Evolutionary conservation across 2,329 filamentous ascomycete genomes (phyloP).

Genomic region (Trichoderma pleuroti): DNA sequence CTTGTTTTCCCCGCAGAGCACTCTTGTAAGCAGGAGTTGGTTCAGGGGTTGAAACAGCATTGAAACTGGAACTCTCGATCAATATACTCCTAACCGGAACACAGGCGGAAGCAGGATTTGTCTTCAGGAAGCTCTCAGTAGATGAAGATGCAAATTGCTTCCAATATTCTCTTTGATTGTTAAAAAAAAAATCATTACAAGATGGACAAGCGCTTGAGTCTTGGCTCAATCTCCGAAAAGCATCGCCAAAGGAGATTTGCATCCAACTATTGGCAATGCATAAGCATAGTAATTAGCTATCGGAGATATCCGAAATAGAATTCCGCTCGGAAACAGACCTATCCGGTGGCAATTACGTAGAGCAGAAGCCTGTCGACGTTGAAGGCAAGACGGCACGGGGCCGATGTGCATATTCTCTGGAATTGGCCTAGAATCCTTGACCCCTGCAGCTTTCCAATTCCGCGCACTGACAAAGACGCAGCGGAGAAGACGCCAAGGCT

Average conservation of each 20-base stretch:
- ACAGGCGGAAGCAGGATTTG: not conserved
- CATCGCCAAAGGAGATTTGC: not conserved
- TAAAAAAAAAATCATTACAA: not conserved
- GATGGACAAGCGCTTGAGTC: not conserved
- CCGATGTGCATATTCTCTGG: not conserved
- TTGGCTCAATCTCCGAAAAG: not conserved
- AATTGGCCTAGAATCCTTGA: not conserved
- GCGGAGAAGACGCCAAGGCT: not conserved
- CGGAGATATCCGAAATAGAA: constrained; percentile 12
- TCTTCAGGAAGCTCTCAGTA: not conserved
- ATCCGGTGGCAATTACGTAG: not conserved
- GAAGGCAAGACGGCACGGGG: not conserved
- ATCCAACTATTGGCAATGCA: not conserved
- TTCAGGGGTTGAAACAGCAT: constrained; percentile 6
- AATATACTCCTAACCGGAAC: not conserved
- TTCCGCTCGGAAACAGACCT: not conserved
- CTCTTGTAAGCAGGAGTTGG: constrained; percentile 4
- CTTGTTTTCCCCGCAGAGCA: not conserved
- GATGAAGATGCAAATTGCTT: not conserved
- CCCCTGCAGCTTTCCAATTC: not conserved
- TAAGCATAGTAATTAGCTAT: constrained; percentile 1
- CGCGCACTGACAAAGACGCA: not conserved
- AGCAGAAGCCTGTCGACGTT: not conserved
- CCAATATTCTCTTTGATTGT: not conserved
- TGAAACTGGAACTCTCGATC: not conserved